Percentiles rank a stretch among this genome's conserved stretches.
Evolutionary conservation across 2,329 filamentous ascomycete genomes (phyloP).

Genomic region (Leptoxyphium fumago): DNA sequence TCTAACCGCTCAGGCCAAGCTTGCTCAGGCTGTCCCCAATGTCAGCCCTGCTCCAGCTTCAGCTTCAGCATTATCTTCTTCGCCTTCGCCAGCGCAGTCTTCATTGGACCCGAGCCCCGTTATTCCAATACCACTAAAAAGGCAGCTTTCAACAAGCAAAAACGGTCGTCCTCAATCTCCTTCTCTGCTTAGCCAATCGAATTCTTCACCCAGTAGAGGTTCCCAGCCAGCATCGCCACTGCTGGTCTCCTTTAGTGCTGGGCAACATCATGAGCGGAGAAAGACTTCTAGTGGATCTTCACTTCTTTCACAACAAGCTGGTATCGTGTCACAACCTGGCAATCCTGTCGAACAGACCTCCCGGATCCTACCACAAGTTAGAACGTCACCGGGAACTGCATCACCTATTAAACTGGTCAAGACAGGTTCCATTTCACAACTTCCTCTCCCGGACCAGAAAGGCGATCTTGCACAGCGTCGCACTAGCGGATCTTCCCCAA

Average conservation of each 20-base stretch:
- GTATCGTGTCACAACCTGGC: conserved; percentile 52
- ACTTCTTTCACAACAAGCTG: conserved; percentile 65
- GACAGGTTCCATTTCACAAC: conserved; percentile 31
- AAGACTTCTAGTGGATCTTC: conserved; percentile 89
- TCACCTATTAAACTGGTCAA: conserved; percentile 39
- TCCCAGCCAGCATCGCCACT: conserved; percentile 79
- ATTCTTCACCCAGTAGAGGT: conserved; percentile 72
- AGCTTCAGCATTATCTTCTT: conserved; percentile 33
- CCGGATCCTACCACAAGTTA: conserved; percentile 38
- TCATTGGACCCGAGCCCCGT: conserved; percentile 75
- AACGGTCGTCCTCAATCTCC: conserved; percentile 72
- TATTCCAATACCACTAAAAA: conserved; percentile 63
- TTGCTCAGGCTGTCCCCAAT: conserved; percentile 22
- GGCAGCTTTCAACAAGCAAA: conserved; percentile 72
- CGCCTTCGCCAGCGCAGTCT: conserved; percentile 36
- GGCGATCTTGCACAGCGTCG: conserved; percentile 15
- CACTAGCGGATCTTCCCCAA: conserved; percentile 34
- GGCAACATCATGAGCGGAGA: conserved; percentile 64
- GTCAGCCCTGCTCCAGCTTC: conserved; percentile 19
- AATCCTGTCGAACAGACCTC: conserved; percentile 55
- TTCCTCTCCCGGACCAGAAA: conserved; percentile 30
- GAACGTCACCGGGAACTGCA: conserved; percentile 36
- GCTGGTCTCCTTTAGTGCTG: conserved; percentile 90
- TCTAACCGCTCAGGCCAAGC: conserved; percentile 51
- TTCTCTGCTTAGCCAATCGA: conserved; percentile 61